phyloP scores from a whole-genome alignment of 225 moss, liverwort and hornwort genomes.

The Asterella californica region DNA sequence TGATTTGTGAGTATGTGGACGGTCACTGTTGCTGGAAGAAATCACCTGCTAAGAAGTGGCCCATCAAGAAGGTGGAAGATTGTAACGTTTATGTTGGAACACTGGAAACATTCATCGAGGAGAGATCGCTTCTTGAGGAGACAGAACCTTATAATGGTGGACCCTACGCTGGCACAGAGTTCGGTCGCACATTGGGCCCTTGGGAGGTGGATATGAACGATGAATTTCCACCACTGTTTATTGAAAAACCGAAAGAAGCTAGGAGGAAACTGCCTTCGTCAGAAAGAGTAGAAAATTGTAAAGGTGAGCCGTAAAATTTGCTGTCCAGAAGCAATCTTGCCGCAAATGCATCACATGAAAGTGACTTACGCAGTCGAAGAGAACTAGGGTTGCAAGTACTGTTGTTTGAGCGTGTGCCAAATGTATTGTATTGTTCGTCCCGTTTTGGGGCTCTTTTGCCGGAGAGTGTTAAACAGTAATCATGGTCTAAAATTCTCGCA shows the following conservation, averaged over 20 bases:
- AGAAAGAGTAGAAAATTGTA: constrained; percentile 60
- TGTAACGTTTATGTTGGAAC: constrained; percentile 81
- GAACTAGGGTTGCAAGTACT: background rate
- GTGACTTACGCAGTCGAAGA: too few species aligned
- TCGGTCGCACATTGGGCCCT: constrained; percentile 42
- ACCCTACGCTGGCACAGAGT: constrained; percentile 44
- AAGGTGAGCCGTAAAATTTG: constrained; percentile 34
- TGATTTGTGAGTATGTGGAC: constrained; percentile 69
- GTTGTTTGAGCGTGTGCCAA: background rate
- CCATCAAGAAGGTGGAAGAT: constrained; percentile 75
- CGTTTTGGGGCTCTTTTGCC: background rate
- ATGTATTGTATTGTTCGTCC: background rate
- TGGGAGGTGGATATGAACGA: constrained; percentile 93
- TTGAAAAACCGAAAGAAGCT: constrained; percentile 47
- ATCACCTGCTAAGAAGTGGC: constrained; percentile 69
- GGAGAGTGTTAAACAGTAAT: background rate
- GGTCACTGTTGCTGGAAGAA: constrained; percentile 76
- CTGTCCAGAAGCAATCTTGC: background rate
- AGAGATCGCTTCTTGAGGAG: constrained; percentile 60
- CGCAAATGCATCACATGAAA: too few species aligned
- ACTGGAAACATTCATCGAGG: constrained; percentile 85
- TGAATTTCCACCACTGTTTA: constrained; percentile 77
- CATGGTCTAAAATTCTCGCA: constrained; percentile 21
- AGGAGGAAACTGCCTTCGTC: constrained; percentile 58
- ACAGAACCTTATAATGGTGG: constrained; percentile 57